A percentile compares a stretch with the other conserved stretches of the same genome.
Conservation (phyloP, 192 early-diverging fungal species). For the Helicostylum pulchrum region DNA sequence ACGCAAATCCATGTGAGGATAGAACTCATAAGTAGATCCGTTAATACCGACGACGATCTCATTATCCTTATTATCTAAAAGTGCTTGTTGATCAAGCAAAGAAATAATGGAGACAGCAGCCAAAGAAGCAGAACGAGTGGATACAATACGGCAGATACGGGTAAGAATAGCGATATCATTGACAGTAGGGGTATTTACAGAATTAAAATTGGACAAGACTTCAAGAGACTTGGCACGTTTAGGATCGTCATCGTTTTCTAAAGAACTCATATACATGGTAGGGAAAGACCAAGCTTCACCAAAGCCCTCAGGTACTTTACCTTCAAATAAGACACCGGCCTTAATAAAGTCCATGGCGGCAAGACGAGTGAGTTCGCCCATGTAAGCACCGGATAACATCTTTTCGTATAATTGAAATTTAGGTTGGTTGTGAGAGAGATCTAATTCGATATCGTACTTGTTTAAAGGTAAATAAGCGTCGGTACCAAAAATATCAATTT, state of each 20-base stretch:
- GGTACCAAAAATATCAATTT: constrained; percentile 86
- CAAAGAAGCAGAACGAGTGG: constrained; percentile 79
- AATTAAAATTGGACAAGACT: constrained; percentile 49
- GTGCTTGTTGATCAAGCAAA: constrained; percentile 38
- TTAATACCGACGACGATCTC: constrained; percentile 83
- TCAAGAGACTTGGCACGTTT: constrained; percentile 63
- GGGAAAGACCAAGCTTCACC: constrained; percentile 60
- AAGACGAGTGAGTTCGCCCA: constrained; percentile 88
- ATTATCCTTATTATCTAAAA: constrained; percentile 24
- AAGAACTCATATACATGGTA: constrained; percentile 42
- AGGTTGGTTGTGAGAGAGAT: constrained; percentile 74
- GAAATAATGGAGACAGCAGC: constrained; percentile 66
- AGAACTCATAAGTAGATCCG: constrained; percentile 88
- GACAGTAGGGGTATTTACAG: constrained; percentile 52
- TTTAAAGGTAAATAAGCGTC: constrained; percentile 76
- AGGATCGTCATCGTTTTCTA: constrained; percentile 27
- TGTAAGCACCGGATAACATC: constrained; percentile 92
- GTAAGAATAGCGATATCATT: constrained; percentile 72
- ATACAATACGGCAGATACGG: constrained; percentile 70
- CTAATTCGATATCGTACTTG: constrained; percentile 82
- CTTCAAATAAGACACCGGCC: constrained; percentile 73
- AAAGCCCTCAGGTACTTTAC: constrained; percentile 53
- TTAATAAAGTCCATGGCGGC: constrained; percentile 79
- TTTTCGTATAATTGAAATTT: constrained; percentile 92
- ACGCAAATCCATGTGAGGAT: constrained; percentile 78